Evolutionary conservation across 106 monocot species (phyloP).

Genomic region (Hemerocallis citrina): DNA sequence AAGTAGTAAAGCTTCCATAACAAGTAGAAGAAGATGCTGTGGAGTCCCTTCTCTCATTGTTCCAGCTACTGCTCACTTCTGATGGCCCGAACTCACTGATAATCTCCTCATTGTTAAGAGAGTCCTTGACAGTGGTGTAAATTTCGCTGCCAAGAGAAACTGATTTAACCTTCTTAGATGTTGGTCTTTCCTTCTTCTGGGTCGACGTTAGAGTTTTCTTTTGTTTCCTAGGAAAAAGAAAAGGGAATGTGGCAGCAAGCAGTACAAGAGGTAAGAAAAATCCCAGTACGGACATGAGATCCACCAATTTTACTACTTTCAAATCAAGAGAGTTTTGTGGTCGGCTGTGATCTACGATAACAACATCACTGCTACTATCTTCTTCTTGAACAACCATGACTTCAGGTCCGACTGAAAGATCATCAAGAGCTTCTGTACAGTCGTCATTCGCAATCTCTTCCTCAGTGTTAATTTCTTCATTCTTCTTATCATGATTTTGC

Average conservation of each 20-base stretch:
- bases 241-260: slow-evolving; percentile 7
- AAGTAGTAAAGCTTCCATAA: too few relatives aligned
- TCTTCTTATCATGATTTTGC: too few relatives aligned
- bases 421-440: too few relatives aligned
- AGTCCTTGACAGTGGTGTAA: too few relatives aligned
- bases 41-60: too few relatives aligned
- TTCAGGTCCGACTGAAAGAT: not conserved
- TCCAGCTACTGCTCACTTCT: slow-evolving; percentile 27
- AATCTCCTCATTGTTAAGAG: slow-evolving; percentile 2
- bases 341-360: not conserved
- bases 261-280: not conserved
- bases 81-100: slow-evolving; percentile 14
- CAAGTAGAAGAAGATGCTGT: too few relatives aligned
- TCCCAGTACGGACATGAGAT: not conserved
- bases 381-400: slow-evolving; percentile 4
- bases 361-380: not conserved
- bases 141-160: slow-evolving; percentile 22
- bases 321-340: not conserved
- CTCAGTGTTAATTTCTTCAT: not conserved
- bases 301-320: not conserved
- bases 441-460: not conserved
- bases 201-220: too few relatives aligned
- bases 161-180: not conserved
- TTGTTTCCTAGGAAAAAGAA: too few relatives aligned
- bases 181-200: slow-evolving; percentile 11